These are phyloP conservation scores for Populus alba DNA, from an alignment of 345 rosid genomes.

Conservation along the genomic window DNA sequence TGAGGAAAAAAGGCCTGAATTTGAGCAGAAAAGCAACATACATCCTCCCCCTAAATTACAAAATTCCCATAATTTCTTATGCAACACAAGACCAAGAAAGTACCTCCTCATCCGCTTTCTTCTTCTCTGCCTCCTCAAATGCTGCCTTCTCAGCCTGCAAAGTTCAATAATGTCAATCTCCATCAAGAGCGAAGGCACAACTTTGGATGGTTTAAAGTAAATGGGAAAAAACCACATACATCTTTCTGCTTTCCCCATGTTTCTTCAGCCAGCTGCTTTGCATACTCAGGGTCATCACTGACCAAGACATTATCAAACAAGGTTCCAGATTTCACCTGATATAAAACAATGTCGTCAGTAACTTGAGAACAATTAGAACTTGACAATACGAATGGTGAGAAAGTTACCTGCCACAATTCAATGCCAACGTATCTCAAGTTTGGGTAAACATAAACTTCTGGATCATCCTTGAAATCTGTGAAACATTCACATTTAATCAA, in stretches of 20 bases:
- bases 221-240: constrained; percentile 39
- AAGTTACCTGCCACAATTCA: constrained; percentile 94
- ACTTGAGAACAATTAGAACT: background rate
- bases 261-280: constrained; percentile 82
- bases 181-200: background rate
- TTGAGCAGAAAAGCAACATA: background rate
- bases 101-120: constrained; percentile 74
- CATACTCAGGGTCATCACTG: constrained; percentile 76
- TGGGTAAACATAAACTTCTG: constrained; percentile 85
- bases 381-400: background rate
- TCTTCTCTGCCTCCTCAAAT: constrained; percentile 89
- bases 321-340: constrained; percentile 93
- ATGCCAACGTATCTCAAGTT: constrained; percentile 88
- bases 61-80: background rate
- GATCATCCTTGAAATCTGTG: constrained; percentile 93
- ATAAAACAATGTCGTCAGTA: background rate
- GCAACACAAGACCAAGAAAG: background rate
- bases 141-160: constrained; percentile 95
- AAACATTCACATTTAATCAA: constrained; percentile 1
- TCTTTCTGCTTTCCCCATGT: constrained; percentile 96
- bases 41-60: background rate
- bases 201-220: background rate
- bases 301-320: constrained; percentile 85
- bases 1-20: background rate
- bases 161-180: constrained; percentile 17